phyloP scores from a whole-genome alignment of 1,284 basidiomycete genomes.

The Phenoliferia sp. region DNA sequence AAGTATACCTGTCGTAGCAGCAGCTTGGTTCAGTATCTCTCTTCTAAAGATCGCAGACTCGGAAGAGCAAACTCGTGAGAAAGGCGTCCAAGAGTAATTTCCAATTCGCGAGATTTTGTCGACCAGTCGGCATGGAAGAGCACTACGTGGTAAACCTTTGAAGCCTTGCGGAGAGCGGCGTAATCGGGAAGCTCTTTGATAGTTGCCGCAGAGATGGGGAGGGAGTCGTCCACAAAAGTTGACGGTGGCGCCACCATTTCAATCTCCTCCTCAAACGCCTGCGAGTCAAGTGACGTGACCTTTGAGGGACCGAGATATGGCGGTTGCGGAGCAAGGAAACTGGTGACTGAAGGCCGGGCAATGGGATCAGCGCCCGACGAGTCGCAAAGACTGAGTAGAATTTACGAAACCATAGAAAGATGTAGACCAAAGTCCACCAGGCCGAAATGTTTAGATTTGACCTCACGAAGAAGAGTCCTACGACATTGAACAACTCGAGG shows the following conservation, averaged over 20 bases:
- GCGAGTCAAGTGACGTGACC: not conserved
- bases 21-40: not conserved
- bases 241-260: slow-evolving; percentile 11
- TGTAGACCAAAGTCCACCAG: slow-evolving; percentile 1
- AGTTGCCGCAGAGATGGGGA: not conserved
- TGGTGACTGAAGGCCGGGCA: slow-evolving; percentile 1
- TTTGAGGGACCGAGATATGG: slow-evolving; percentile 19
- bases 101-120: slow-evolving; percentile 13
- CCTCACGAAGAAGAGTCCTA: slow-evolving; percentile 12
- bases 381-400: not conserved
- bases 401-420: slow-evolving; percentile 18
- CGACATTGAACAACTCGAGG: slow-evolving; percentile 16
- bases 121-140: slow-evolving; percentile 27
- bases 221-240: not conserved
- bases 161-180: not conserved
- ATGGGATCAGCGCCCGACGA: not conserved
- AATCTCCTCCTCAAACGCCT: not conserved
- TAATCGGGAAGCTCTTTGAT: slow-evolving; percentile 13
- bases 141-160: slow-evolving; percentile 11
- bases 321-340: slow-evolving; percentile 28
- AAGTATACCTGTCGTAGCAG: slow-evolving; percentile 15
- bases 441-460: not conserved
- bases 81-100: slow-evolving; percentile 10
- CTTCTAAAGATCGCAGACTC: not conserved
- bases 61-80: not conserved